Evolutionary conservation across 306 rosid species (phyloP).

Genomic region (Benincasa hispida): DNA sequence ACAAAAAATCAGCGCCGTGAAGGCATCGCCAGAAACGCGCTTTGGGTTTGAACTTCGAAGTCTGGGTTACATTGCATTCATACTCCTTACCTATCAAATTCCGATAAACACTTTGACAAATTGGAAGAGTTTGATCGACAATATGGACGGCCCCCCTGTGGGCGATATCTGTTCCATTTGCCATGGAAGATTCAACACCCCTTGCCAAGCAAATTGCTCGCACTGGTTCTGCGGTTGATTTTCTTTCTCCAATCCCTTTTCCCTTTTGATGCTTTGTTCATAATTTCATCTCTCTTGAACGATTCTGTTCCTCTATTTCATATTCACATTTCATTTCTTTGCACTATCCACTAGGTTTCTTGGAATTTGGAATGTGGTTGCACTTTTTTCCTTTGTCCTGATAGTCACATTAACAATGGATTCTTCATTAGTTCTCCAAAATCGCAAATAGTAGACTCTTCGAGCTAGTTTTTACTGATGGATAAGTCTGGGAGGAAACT

Average conservation of each 20-base stretch:
- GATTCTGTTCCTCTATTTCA: background rate
- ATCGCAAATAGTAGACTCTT: background rate
- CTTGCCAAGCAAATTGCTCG: constrained; percentile 89
- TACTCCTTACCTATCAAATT: background rate
- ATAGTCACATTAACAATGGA: background rate
- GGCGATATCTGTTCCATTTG: constrained; percentile 73
- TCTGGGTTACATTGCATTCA: background rate
- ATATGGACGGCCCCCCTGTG: constrained; percentile 49
- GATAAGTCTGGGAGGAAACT: background rate
- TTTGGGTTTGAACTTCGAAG: background rate
- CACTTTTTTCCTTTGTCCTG: background rate
- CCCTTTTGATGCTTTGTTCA: background rate
- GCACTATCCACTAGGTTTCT: background rate
- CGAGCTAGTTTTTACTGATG: background rate
- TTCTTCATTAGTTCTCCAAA: background rate
- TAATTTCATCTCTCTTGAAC: background rate
- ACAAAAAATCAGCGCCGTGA: background rate
- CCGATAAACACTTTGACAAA: background rate
- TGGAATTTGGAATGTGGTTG: background rate
- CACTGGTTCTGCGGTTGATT: constrained; percentile 88
- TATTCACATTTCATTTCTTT: background rate
- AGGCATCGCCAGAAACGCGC: background rate
- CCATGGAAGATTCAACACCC: constrained; percentile 47
- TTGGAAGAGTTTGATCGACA: background rate
- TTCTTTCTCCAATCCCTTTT: background rate